Conservation (phyloP, 169 alveolate genomes). For the Plasmodium sp. region DNA sequence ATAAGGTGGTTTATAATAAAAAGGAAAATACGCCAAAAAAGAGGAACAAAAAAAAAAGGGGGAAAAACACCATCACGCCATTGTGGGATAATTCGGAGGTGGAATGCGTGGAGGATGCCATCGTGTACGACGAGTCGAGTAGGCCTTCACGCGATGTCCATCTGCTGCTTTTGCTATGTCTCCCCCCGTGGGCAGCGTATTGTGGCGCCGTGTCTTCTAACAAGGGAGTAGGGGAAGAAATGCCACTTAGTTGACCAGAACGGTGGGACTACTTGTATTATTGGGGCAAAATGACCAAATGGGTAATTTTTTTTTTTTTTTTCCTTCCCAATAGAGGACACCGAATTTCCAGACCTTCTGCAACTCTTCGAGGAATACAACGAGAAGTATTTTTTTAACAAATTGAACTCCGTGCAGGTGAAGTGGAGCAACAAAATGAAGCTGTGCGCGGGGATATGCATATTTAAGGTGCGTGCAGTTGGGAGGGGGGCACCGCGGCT, state of each 20-base stretch:
- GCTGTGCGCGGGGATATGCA: constrained; percentile 94
- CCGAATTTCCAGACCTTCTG: constrained; percentile 85
- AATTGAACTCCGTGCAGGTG: constrained; percentile 85
- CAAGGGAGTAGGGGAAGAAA: neutral
- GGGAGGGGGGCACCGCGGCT: neutral
- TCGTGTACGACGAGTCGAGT: constrained; percentile 59
- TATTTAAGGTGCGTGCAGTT: constrained; percentile 72
- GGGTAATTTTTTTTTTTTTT: neutral
- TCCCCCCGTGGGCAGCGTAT: neutral
- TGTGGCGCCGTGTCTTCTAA: neutral
- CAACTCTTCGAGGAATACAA: constrained; percentile 86
- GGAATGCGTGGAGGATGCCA: constrained; percentile 61
- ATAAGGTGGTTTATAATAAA: neutral
- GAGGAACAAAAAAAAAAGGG: constrained; percentile 5
- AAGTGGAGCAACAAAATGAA: constrained; percentile 95
- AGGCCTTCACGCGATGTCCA: neutral
- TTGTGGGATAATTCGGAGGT: constrained; percentile 1
- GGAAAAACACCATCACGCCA: neutral
- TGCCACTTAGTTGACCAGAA: neutral
- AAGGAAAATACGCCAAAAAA: constrained; percentile 14
- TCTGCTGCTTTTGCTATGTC: neutral
- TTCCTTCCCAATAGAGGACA: constrained; percentile 31
- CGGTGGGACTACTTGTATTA: neutral
- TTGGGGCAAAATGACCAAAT: neutral
- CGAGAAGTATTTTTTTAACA: constrained; percentile 85